Conservation (phyloP, 306 rosid genomes). For the Calophaca sinica region DNA sequence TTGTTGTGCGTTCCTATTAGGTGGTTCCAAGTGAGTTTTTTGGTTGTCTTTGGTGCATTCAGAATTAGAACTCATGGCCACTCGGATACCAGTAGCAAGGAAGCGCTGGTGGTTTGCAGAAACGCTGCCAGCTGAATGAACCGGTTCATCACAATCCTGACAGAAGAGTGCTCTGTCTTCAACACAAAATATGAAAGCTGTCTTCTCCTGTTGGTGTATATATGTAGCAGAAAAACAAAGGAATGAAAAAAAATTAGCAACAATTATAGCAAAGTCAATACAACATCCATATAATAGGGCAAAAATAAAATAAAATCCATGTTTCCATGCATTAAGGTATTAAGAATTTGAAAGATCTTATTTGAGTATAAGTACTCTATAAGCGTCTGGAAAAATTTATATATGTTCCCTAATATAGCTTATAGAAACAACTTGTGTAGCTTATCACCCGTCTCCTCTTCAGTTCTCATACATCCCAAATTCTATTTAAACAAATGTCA, state of each 20-base stretch:
- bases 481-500: no score
- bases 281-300: no score
- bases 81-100: conserved; percentile 91
- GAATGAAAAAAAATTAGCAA: conserved; percentile 31
- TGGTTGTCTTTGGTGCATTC: conserved; percentile 63
- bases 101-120: conserved; percentile 93
- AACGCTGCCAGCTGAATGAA: conserved; percentile 76
- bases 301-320: no score
- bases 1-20: conserved; percentile 55
- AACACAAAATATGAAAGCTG: conserved; percentile 95
- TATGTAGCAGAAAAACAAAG: neutral
- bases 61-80: conserved; percentile 60
- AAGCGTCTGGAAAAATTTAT: no score
- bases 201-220: conserved; percentile 68
- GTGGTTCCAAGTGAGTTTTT: conserved; percentile 68
- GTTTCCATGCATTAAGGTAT: no score
- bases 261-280: no score
- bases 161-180: conserved; percentile 98
- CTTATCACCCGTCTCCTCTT: no score
- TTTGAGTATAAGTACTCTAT: no score
- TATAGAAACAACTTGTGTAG: no score
- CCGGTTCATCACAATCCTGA: conserved; percentile 88
- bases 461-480: no score
- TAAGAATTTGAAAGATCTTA: no score
- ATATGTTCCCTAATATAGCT: no score